Conservation (phyloP, 2,329 filamentous ascomycete genomes). For the Botrytis pseudocinerea region DNA sequence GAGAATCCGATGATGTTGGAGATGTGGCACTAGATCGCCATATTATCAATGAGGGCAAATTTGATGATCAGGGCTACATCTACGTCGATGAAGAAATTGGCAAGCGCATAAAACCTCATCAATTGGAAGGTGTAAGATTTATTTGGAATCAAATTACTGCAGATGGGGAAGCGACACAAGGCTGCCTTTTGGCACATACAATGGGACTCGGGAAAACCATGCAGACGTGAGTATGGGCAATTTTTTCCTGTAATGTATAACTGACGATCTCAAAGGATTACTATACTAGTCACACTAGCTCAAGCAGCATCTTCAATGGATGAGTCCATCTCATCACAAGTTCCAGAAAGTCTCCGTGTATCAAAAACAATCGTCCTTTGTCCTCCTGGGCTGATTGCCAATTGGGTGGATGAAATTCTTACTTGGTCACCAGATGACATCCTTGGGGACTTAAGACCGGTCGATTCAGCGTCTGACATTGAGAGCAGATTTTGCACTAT, state of each 20-base stretch:
- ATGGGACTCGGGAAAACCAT: constrained; percentile 95
- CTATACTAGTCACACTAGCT: constrained; percentile 73
- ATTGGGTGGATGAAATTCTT: constrained; percentile 78
- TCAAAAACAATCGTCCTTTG: constrained; percentile 73
- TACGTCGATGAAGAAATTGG: constrained; percentile 67
- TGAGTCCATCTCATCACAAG: constrained; percentile 58
- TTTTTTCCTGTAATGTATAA: not conserved
- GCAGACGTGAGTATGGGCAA: constrained; percentile 60
- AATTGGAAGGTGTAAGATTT: constrained; percentile 79
- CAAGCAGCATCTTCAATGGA: constrained; percentile 64
- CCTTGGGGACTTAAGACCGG: constrained; percentile 57
- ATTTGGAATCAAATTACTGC: constrained; percentile 77
- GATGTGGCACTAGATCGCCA: constrained; percentile 50
- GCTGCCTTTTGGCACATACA: constrained; percentile 81
- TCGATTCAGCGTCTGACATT: constrained; percentile 48
- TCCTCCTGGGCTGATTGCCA: constrained; percentile 72
- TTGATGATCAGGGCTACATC: constrained; percentile 59
- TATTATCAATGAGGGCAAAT: constrained; percentile 67
- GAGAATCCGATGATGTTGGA: constrained; percentile 45
- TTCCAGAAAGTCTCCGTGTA: constrained; percentile 63
- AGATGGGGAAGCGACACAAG: constrained; percentile 58
- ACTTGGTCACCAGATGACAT: constrained; percentile 62
- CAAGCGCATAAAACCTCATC: constrained; percentile 71
- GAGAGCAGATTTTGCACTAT: constrained; percentile 50
- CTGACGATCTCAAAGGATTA: constrained; percentile 53